A percentile compares a stretch with the other conserved stretches of the same genome.
Evolutionary conservation across 805 yeast genomes (phyloP).

Genomic region (Wickerhamiella azyma): DNA sequence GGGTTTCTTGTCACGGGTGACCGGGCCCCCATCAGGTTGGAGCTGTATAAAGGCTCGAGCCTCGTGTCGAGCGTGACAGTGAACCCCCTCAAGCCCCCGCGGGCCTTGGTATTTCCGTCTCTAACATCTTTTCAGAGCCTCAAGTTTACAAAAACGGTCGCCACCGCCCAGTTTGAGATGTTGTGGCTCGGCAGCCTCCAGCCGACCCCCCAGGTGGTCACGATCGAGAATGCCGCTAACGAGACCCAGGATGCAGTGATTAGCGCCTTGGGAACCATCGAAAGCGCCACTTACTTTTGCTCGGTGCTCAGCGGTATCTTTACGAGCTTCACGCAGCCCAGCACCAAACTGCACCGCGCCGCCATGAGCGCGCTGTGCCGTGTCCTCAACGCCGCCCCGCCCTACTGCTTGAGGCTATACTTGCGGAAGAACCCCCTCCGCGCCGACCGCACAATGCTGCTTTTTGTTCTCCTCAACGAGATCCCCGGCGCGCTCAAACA

Average conservation of each 20-base stretch:
- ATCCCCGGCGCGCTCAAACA: neutral
- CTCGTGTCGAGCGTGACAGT: neutral
- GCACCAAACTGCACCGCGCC: neutral
- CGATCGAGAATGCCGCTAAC: neutral
- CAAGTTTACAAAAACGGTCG: neutral
- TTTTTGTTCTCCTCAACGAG: neutral
- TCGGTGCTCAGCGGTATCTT: neutral
- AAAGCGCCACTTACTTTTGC: neutral
- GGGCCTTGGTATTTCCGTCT: neutral
- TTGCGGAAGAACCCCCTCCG: neutral
- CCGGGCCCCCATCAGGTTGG: neutral
- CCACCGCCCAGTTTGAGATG: neutral
- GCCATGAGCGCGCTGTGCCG: neutral
- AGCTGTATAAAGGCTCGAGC: neutral
- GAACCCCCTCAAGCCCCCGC: neutral
- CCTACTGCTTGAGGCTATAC: neutral
- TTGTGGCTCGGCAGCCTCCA: neutral
- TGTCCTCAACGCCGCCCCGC: neutral
- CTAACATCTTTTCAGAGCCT: constrained; percentile 1
- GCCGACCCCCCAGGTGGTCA: neutral
- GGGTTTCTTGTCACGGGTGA: neutral
- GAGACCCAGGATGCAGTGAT: neutral
- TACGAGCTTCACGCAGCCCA: neutral
- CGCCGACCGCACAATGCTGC: neutral
- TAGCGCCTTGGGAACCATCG: neutral